Percentiles rank a stretch among this genome's conserved stretches.
These are phyloP conservation scores for Mucuna pruriens DNA, from an alignment of 306 rosid genomes.

Conservation along the genomic window DNA sequence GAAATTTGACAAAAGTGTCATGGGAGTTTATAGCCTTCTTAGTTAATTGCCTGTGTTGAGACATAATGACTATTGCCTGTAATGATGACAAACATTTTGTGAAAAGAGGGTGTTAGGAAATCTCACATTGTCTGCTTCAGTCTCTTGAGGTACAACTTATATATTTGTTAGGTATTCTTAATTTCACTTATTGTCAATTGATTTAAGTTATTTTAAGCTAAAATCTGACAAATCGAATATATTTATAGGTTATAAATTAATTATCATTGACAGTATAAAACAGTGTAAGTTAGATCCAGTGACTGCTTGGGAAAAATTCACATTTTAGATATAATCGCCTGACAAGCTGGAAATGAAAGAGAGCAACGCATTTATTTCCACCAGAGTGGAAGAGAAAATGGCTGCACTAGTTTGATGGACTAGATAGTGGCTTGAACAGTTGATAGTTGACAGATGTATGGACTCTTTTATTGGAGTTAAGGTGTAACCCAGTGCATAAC, in stretches of 20 bases:
- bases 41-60: too few species aligned
- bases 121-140: too few species aligned
- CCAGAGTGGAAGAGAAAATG: neutral
- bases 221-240: too few species aligned
- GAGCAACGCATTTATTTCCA: neutral
- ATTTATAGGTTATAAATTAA: neutral
- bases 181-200: too few species aligned
- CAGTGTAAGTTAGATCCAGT: neutral
- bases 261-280: neutral
- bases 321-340: neutral
- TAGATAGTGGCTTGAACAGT: neutral
- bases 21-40: too few species aligned
- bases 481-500: conserved; percentile 36
- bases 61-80: too few species aligned
- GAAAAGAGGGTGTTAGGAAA: too few species aligned
- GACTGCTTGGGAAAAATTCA: neutral
- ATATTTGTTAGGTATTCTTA: too few species aligned
- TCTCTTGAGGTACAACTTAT: too few species aligned
- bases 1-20: too few species aligned
- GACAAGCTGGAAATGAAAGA: neutral
- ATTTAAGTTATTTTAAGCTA: too few species aligned
- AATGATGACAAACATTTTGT: too few species aligned
- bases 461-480: conserved; percentile 47
- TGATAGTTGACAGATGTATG: neutral
- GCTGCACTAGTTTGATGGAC: conserved; percentile 16